Evolutionary conservation across 1,284 basidiomycete genomes (phyloP).

Genomic region (Ustilago nuda): DNA sequence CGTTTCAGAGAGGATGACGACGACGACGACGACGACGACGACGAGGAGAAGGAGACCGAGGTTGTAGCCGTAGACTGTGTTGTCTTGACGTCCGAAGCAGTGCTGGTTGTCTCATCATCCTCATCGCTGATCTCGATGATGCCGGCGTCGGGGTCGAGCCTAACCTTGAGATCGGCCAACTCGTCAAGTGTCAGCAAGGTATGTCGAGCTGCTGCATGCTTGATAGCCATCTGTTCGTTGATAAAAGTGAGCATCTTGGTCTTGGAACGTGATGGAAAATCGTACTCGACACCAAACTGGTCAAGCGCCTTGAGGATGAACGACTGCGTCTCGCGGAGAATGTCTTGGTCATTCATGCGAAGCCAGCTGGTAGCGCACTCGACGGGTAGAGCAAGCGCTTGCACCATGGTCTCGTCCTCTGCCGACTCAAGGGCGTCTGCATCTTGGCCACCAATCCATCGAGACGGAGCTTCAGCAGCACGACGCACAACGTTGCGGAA

Average conservation of each 20-base stretch:
- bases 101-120: slow-evolving; percentile 41
- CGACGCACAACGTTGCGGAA: slow-evolving; percentile 52
- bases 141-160: slow-evolving; percentile 36
- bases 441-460: slow-evolving; percentile 26
- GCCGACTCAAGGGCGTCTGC: slow-evolving; percentile 27
- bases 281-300: slow-evolving; percentile 46
- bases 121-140: slow-evolving; percentile 49
- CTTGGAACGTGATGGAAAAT: slow-evolving; percentile 48
- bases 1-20: slow-evolving; percentile 13
- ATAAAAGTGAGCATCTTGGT: slow-evolving; percentile 61
- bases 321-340: slow-evolving; percentile 60
- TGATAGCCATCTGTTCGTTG: slow-evolving; percentile 59
- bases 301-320: slow-evolving; percentile 62
- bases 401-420: slow-evolving; percentile 48
- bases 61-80: slow-evolving; percentile 13
- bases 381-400: slow-evolving; percentile 55
- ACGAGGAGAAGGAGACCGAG: neutral
- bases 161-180: slow-evolving; percentile 58
- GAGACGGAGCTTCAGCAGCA: slow-evolving; percentile 41
- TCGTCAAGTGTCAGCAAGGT: slow-evolving; percentile 59
- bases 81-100: slow-evolving; percentile 27
- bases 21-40: neutral
- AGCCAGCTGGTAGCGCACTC: slow-evolving; percentile 63
- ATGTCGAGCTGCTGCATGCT: slow-evolving; percentile 44
- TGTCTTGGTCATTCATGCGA: slow-evolving; percentile 67